Percentiles rank a stretch among this genome's conserved stretches.
Conservation (phyloP, 805 yeast species). For the Lipomyces yamadae region DNA sequence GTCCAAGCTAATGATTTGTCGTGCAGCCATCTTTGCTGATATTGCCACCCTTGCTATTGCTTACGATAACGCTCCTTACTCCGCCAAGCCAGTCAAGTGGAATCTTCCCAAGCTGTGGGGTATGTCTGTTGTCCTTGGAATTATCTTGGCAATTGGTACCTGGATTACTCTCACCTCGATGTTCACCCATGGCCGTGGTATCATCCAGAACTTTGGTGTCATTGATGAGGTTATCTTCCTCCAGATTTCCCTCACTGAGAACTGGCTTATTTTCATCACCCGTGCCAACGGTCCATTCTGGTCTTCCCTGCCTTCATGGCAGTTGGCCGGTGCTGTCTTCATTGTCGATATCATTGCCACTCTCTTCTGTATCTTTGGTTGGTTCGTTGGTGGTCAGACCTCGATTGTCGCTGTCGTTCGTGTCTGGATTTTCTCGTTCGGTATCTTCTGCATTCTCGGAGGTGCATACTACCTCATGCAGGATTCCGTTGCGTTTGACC, state of each 20-base stretch:
- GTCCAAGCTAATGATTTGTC: not conserved
- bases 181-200: slow-evolving; percentile 67
- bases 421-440: slow-evolving; percentile 94
- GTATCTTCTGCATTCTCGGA: slow-evolving; percentile 94
- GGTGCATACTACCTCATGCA: slow-evolving; percentile 96
- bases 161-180: slow-evolving; percentile 95
- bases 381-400: slow-evolving; percentile 98
- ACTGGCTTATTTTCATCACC: slow-evolving; percentile 96
- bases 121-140: slow-evolving; percentile 73
- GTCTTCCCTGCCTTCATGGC: slow-evolving; percentile 97
- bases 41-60: slow-evolving; percentile 82
- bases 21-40: slow-evolving; percentile 88
- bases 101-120: slow-evolving; percentile 92
- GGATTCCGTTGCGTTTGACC: slow-evolving; percentile 54
- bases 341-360: slow-evolving; percentile 90
- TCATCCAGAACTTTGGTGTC: slow-evolving; percentile 94
- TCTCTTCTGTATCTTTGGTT: slow-evolving; percentile 89
- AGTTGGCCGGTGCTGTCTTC: slow-evolving; percentile 91
- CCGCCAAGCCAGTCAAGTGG: slow-evolving; percentile 94
- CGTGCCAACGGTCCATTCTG: slow-evolving; percentile 99
- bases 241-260: slow-evolving; percentile 93
- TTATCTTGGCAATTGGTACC: slow-evolving; percentile 73
- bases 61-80: slow-evolving; percentile 93
- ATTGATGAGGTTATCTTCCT: slow-evolving; percentile 91
- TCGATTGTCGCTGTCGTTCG: slow-evolving; percentile 93